phyloP scores from a whole-genome alignment of 768 basidiomycete genomes.

The Rhodotorula paludigena region DNA sequence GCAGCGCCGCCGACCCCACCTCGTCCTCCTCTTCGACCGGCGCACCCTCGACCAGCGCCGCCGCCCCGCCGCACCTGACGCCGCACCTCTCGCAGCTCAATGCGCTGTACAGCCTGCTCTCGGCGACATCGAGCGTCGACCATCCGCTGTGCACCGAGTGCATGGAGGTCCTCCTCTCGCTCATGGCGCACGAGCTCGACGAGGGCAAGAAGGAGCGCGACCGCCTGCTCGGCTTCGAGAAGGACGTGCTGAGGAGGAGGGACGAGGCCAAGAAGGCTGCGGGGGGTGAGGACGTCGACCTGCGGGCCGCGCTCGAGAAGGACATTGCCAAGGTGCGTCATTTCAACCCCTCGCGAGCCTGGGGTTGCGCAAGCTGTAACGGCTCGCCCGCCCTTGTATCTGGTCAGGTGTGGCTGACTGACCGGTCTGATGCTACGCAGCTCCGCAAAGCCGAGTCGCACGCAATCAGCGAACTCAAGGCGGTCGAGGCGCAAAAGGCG shows the following conservation, averaged over 20 bases:
- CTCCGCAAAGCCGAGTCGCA: conserved; percentile 33
- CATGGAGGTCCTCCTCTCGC: conserved; percentile 70
- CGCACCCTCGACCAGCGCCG: conserved; percentile 60
- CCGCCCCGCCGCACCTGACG: conserved; percentile 9
- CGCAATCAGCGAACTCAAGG: conserved; percentile 65
- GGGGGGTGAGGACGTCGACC: background rate
- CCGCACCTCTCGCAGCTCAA: conserved; percentile 36
- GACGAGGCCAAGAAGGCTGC: conserved; percentile 10
- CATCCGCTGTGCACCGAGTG: conserved; percentile 87
- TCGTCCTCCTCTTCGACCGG: conserved; percentile 45
- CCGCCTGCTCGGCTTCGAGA: conserved; percentile 59
- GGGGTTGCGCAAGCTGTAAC: too few species aligned
- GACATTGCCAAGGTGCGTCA: conserved; percentile 61
- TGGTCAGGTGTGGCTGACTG: background rate
- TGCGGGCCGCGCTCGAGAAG: conserved; percentile 62
- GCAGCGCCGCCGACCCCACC: conserved; percentile 60
- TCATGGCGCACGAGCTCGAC: conserved; percentile 63
- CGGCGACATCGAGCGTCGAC: conserved; percentile 46
- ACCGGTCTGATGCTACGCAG: background rate
- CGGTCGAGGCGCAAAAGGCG: conserved; percentile 69
- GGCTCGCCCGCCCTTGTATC: too few species aligned
- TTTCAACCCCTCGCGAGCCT: background rate
- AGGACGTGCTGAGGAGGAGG: conserved; percentile 38
- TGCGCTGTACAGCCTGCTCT: conserved; percentile 44
- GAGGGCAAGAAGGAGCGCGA: conserved; percentile 78